phyloP scores from a whole-genome alignment of 192 early-diverging fungal genomes.

The Coemansia sp. region DNA sequence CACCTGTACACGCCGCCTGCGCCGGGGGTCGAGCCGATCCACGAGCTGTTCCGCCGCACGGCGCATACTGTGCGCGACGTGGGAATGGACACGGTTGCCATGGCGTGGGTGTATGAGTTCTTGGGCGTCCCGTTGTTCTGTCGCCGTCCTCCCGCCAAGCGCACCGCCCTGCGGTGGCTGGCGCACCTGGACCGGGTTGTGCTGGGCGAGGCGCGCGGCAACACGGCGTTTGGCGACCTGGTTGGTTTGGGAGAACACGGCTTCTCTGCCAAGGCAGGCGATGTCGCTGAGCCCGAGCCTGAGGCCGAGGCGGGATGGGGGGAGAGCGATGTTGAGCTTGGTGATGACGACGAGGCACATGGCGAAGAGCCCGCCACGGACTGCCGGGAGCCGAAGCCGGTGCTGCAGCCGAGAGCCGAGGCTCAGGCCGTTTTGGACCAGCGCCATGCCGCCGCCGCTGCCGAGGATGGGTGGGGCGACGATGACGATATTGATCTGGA shows the following conservation, averaged over 20 bases:
- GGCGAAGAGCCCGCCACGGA: neutral
- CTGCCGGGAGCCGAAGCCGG: neutral
- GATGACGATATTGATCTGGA: slow-evolving; percentile 12
- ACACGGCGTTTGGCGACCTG: neutral
- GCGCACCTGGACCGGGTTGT: slow-evolving; percentile 20
- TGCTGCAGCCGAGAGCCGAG: neutral
- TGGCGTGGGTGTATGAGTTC: slow-evolving; percentile 26
- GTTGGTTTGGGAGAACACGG: neutral
- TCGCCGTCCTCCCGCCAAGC: neutral
- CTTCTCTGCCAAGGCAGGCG: no score
- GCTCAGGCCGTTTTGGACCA: neutral
- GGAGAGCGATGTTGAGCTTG: neutral
- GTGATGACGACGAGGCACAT: neutral
- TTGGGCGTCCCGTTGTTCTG: slow-evolving; percentile 6
- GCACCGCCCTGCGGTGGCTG: slow-evolving; percentile 6
- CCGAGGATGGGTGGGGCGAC: slow-evolving; percentile 1
- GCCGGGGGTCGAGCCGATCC: slow-evolving; percentile 1
- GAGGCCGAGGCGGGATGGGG: neutral
- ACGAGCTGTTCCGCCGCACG: slow-evolving; percentile 20
- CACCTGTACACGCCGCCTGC: no score
- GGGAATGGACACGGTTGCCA: slow-evolving; percentile 12
- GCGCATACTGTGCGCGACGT: slow-evolving; percentile 10
- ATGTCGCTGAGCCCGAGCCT: neutral
- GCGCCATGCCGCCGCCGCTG: slow-evolving; percentile 2
- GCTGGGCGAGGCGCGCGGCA: neutral